Evolutionary conservation across 2,329 filamentous ascomycete genomes (phyloP).

Genomic region (Diaporthe vexans): DNA sequence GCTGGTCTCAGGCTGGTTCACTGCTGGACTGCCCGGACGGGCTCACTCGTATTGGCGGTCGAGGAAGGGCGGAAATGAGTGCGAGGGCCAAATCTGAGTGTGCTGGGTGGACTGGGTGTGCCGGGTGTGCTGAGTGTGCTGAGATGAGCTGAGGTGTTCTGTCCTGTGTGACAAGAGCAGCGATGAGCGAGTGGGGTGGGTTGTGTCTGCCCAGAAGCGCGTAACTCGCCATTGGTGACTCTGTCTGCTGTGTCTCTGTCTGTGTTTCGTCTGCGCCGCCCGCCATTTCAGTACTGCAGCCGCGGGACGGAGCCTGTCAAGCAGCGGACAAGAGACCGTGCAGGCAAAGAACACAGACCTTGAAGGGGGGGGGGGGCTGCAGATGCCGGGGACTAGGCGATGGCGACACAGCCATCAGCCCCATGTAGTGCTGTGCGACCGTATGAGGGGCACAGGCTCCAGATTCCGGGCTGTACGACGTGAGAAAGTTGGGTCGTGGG

Average conservation of each 20-base stretch:
- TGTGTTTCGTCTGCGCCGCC: conserved; percentile 25
- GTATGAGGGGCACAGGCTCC: conserved; percentile 34
- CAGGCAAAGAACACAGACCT: conserved; percentile 17
- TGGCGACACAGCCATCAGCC: conserved; percentile 40
- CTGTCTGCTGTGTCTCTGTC: neutral
- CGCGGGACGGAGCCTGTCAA: conserved; percentile 7
- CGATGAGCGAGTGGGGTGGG: neutral
- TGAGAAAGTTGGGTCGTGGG: conserved; percentile 8
- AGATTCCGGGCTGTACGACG: conserved; percentile 37
- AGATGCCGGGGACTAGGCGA: conserved; percentile 26
- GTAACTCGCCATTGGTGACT: conserved; percentile 35
- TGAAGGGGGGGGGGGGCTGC: neutral
- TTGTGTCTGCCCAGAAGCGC: conserved; percentile 36
- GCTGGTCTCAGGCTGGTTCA: conserved; percentile 17
- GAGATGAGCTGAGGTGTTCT: conserved; percentile 20
- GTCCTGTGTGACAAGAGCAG: neutral
- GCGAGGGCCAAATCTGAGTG: conserved; percentile 7
- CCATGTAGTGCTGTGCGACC: conserved; percentile 27
- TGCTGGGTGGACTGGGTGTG: neutral
- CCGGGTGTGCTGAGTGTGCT: conserved; percentile 20
- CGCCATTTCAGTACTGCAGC: conserved; percentile 35
- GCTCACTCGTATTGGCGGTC: conserved; percentile 14
- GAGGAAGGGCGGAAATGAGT: neutral
- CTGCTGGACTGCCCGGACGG: neutral
- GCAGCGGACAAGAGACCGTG: conserved; percentile 32